Evolutionary conservation across 768 basidiomycete species (phyloP), one percentile per base, ranked within the genome.

Genomic region (Saitozyma sp.): DNA sequence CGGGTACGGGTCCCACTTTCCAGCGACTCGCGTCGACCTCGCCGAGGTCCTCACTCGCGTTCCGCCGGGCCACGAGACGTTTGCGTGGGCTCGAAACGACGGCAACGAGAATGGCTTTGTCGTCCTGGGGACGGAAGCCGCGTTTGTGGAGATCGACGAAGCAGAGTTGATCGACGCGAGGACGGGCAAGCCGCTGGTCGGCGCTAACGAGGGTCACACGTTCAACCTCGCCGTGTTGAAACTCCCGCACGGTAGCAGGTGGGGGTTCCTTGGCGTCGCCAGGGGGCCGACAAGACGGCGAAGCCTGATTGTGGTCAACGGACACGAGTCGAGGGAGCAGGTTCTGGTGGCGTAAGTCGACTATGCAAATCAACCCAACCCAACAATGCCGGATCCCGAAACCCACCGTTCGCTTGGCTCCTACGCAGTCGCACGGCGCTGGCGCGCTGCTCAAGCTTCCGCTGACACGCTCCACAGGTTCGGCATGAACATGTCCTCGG

Each of bases 311-410:
- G 50, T 39, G 20, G 16, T 64, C 16, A 59, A 59, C 48, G 63
- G 63, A 6, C 14, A 56, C 43, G 39, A 54, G 9, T 63, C 62
- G 0, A 58, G 51, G 40, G 62, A 63, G 20, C 62, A 63, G 42
- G 57, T 63, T 29, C 40, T 63, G n/a, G 42, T 63, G 19, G 62
- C 62, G 62, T 63, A 51, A 63, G 62, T 62, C 17, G 8, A 16
- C 13, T 39, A 14, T 1, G 10, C 45, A 9, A 4, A n/a, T 54
- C 39, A 20, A 42, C 7, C 13, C 10, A 11, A 19, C 16, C 37
- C 59, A 54, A 8, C 13, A 16, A 8, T 61, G 41, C 9, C 7
- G 6, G 53, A 13, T n/a, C n/a, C n/a, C n/a, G n/a, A n/a, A n/a
- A n/a, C n/a, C n/a, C n/a, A n/a, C n/a, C n/a, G n/a, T n/a, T n/a